These are phyloP conservation scores for Davidsoniella australis DNA, from an alignment of 2,329 filamentous ascomycete species.

Conservation along the genomic window DNA sequence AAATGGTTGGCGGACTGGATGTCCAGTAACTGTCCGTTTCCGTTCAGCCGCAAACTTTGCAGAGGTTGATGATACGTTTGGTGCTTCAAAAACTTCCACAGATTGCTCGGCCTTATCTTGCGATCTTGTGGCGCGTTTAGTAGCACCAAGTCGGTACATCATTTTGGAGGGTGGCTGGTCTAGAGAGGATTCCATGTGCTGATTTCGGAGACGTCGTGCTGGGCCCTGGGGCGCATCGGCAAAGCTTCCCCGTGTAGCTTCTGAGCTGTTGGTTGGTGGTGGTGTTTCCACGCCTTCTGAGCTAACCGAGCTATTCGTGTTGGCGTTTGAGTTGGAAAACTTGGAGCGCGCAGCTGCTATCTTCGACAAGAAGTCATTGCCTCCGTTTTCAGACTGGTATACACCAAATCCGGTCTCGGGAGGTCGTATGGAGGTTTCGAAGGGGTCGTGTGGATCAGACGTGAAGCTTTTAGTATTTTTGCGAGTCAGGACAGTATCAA, in stretches of 20 bases:
- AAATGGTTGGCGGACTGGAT: conserved; percentile 38
- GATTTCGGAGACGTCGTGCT: conserved; percentile 33
- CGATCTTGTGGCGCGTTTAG: conserved; percentile 25
- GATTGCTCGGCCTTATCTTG: conserved; percentile 22
- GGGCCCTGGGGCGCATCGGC: conserved; percentile 35
- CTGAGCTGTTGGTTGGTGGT: conserved; percentile 13
- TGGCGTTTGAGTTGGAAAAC: conserved; percentile 15
- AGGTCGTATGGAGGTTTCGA: conserved; percentile 21
- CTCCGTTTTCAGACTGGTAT: conserved; percentile 12
- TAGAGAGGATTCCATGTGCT: neutral
- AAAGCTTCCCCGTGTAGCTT: conserved; percentile 1
- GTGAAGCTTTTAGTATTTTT: conserved; percentile 10
- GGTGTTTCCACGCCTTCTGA: conserved; percentile 49
- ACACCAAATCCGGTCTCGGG: conserved; percentile 10
- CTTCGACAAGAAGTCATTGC: conserved; percentile 35
- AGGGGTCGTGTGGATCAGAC: conserved; percentile 27
- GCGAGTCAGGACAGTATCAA: conserved; percentile 8
- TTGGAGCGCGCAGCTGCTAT: conserved; percentile 35
- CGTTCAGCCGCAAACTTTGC: conserved; percentile 38
- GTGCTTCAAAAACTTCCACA: conserved; percentile 23
- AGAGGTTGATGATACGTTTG: conserved; percentile 22
- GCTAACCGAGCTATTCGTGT: conserved; percentile 22
- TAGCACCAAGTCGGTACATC: conserved; percentile 33
- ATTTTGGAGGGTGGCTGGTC: conserved; percentile 36
- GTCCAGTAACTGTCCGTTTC: conserved; percentile 86